Base-by-base conservation (phyloP, 2,329 filamentous ascomycete species). In the Celoporthe dispersa region DNA sequence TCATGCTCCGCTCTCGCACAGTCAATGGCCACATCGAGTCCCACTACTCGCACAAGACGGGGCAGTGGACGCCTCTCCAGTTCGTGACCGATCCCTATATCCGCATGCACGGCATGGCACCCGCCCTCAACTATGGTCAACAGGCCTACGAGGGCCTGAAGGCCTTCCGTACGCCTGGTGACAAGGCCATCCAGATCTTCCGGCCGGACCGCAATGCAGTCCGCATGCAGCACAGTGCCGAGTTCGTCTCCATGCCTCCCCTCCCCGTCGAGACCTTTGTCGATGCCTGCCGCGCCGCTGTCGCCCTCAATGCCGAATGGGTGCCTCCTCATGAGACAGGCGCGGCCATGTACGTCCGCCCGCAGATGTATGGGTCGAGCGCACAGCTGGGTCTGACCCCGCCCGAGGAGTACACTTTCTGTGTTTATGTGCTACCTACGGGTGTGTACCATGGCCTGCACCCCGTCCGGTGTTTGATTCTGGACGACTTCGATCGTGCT, bases 141-240 rank as follows among this genome's bases (percentile, higher is more conserved):
- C 96, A 98, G 84, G 95, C 94, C 76, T 99, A 97, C 85, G 96
- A 99, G 80, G 96, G 96, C n/a, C 90, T 98, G 79, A 98, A 98
- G 82, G 94, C 95, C 68, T 98, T 98, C 87, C 94, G 95, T 73
- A 85, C 86, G 2, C 92, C 94, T 25, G 84, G 87, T 70, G 88
- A 92, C 79, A 79, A 85, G 71, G 81, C 83, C 71, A 94, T 98
- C 82, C 89, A 90, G 79, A 88, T 98, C 80, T 98, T 98, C 88
- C 92, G 95, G 5, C 93, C 95, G 0, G 87, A 91, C 77, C 90
- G 91, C 78, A 98, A 98, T 80, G 96, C 94, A 51, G 81, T 83
- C 57, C 93, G 95, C 71, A 89, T 98, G 85, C 92, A 94, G 79
- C 90, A 94, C 84, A 96, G 92, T 19, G 93, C 94, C 60, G 88